Evolutionary conservation across 2,329 filamentous ascomycete species (phyloP), one percentile per base, ranked within the genome.

Genomic region (Stagonosporopsis vannaccii): DNA sequence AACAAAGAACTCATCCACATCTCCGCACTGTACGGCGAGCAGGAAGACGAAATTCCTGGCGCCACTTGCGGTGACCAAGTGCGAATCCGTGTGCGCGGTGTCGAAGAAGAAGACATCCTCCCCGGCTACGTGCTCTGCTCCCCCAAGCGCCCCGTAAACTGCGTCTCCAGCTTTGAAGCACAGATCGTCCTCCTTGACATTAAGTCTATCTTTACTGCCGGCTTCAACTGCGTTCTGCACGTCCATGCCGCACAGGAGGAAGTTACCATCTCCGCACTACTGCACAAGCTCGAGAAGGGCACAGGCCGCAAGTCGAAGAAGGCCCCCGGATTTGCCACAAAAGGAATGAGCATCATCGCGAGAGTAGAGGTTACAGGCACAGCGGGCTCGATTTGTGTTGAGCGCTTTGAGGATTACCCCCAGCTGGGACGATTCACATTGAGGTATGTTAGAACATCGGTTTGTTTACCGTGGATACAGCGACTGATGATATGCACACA

Each of bases 191-290:
- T 99, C 62, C 82, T 99, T 47, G 95, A 99, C 64, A 83, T 99
- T 62, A 97, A 96, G 86, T 92, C 83, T 69, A 99, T 99, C 72
- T 84, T 99, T 35, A 91, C 90, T 8, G 92, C 94, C 19, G 95
- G 95, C 48, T 99, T 97, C 82, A 97, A 97, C 81, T 99, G 95
- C 73, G 96, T 99, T 36, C 82, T 99, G 66, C 95, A 99, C 80
- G 91, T 99, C 20, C 95, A 99, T 79, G 92, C 94, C 4, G 95
- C 95, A 20, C 96, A 97, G 59, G 95, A 99, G 81, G 95, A 99
- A 78, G 92, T 99, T 55, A 97, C 94, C 0, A 96, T 99, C 72
- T 85, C 87, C 0, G 85, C 89, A 4, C 84, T 99, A 48, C 80
- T 99, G 65, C 95, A 99, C 81, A 97, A 94, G 79, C 82, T 98